phyloP scores from a whole-genome alignment of 129 eudicot species.

The Tanacetum coccineum region DNA sequence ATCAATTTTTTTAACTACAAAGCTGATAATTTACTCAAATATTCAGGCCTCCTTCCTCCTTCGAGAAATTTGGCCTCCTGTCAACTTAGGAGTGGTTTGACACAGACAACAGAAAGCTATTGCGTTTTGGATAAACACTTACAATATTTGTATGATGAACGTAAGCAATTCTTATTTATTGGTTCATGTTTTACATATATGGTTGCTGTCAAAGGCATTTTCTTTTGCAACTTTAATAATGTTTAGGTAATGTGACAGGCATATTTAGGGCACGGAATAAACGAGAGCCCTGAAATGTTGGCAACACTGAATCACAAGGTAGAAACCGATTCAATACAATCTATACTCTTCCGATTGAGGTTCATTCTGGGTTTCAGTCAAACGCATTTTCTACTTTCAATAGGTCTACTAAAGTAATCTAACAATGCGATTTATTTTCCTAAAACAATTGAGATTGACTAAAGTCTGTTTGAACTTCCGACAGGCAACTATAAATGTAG shows the following conservation, averaged over 20 bases:
- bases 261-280: constrained; percentile 81
- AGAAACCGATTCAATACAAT: constrained; percentile 37
- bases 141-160: constrained; percentile 91
- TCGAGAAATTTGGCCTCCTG: constrained; percentile 65
- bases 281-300: constrained; percentile 63
- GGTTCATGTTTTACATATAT: constrained; percentile 1
- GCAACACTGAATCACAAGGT: constrained; percentile 71
- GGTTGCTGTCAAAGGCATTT: neutral
- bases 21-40: constrained; percentile 11
- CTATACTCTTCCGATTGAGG: neutral
- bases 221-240: neutral
- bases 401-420: constrained; percentile 3
- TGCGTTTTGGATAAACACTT: constrained; percentile 86
- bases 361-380: neutral
- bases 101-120: constrained; percentile 92
- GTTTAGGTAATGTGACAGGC: constrained; percentile 48
- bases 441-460: neutral
- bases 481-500: constrained; percentile 89
- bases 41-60: constrained; percentile 55
- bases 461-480: constrained; percentile 13
- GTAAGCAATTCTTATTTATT: constrained; percentile 35
- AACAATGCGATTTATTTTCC: neutral
- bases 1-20: neutral
- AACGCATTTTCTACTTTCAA: neutral
- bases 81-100: constrained; percentile 63